Evolutionary conservation across 192 early-diverging fungal species (phyloP), one percentile per base, ranked within the genome.

Genomic region (Kickxella alabastrina): DNA sequence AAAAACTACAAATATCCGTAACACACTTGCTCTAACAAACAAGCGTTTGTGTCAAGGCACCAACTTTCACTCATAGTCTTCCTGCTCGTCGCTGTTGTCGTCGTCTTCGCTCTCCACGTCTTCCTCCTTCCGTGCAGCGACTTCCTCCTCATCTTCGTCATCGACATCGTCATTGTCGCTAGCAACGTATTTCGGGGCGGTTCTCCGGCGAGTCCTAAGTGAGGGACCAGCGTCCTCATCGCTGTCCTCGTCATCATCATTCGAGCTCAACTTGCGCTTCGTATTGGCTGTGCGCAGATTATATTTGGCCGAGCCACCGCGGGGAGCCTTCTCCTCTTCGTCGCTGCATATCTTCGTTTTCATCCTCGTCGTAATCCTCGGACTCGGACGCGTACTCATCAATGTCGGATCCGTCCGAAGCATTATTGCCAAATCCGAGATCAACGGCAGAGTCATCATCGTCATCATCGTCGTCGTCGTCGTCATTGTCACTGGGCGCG

Each of bases 221-320:
- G 71, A 59, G 22, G 52, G 57, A 19, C 59, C 48, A 12, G 19
- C 54, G 6, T 51, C 60, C 3, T 43, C 49, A 17, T 44, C 52
- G 19, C 67, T 60, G 37, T 58, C 57, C 19, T 19, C 50, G 26
- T 29, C 51, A 6, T 10, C 25, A 12, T 26, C 48, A 10, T 28
- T 46, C 5, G 26, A 28, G 35, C 26, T 26, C n/a, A 52, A 22
- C 45, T 52, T 65, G 55, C 71, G 71, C 56, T 75, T 75, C 28
- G 43, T 32, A 31, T 19, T 32, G 13, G 55, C 43, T 3, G 62
- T 26, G 36, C 71, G 71, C 38, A 75, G 48, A 28, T 75, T 75
- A 50, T 75, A 75, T 1, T 41, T 54, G 15, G 55, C 44, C 22
- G 51, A 65, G 37, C 71, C 71, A 49, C 71, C 60, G 6, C 71